Evolutionary conservation across 228 moss, liverwort and hornwort genomes (phyloP).

Genomic region (Sphagnum magellanicum): DNA sequence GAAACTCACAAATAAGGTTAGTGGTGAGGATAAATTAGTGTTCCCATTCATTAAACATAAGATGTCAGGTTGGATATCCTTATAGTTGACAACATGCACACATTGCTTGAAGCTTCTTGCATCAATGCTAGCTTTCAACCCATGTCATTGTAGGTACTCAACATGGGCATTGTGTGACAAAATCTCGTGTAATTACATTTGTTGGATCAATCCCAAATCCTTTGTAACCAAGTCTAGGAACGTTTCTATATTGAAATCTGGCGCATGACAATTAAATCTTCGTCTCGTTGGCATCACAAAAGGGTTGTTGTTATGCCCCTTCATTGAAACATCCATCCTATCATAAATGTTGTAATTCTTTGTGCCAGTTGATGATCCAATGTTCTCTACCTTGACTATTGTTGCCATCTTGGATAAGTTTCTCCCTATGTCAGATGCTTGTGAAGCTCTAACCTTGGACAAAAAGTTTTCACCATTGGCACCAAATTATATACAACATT

Average conservation of each 20-base stretch:
- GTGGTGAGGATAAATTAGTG: neutral
- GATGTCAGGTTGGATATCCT: conserved; percentile 30
- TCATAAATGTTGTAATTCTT: too few species aligned
- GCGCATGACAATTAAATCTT: conserved; percentile 16
- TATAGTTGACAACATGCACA: conserved; percentile 40
- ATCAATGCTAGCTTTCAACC: conserved; percentile 31
- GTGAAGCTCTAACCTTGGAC: too few species aligned
- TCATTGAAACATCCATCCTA: too few species aligned
- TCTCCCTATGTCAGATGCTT: too few species aligned
- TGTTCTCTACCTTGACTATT: too few species aligned
- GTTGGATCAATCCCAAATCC: conserved; percentile 32
- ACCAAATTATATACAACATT: too few species aligned
- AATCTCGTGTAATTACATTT: conserved; percentile 34
- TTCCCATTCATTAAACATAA: conserved; percentile 31
- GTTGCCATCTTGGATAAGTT: too few species aligned
- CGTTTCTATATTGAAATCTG: conserved; percentile 24
- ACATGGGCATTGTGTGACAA: conserved; percentile 25
- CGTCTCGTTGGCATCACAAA: conserved; percentile 32
- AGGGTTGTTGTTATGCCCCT: neutral
- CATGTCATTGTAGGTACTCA: conserved; percentile 40
- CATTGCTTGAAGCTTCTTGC: conserved; percentile 37
- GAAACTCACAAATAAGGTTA: neutral
- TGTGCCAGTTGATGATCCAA: too few species aligned
- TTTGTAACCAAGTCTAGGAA: conserved; percentile 29
- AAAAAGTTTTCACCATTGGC: too few species aligned